Evolutionary conservation across 805 yeast species (phyloP), one percentile per base, ranked within the genome.

Genomic region (Sugiyamaella qingdaonensis): DNA sequence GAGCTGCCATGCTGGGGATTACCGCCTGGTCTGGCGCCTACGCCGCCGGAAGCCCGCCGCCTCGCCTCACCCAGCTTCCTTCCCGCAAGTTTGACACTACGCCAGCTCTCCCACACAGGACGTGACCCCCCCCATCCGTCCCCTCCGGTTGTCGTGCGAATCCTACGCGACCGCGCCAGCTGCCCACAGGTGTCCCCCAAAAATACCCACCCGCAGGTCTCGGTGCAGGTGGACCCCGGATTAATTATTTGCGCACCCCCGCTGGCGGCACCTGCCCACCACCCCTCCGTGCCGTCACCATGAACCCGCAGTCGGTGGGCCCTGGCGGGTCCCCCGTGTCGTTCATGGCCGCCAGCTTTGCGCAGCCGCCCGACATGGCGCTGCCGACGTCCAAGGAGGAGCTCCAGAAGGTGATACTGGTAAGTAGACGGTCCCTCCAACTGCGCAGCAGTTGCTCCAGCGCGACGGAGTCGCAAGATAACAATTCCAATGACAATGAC

Each of bases 331-430:
- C 49, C 7, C 49, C 49, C 10, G 31, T 46, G n/a, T 46, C 49
- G 37, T 46, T 46, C 34, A 46, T 46, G 33, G 9, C 5, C 29
- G 24, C 18, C 29, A 46, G 34, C 8, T 35, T 32, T 14, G 43
- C 27, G 49, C 48, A 44, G 36, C 49, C 27, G 9, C 24, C 29
- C 13, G 43, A 16, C 19, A 39, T 39, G 13, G 14, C 43, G 16
- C n/a, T 59, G 53, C 65, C 66, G 33, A 51, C 57, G n/a, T 31
- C 52, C 44, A 56, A 53, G 31, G 68, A 64, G 29, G 68, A 64
- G 51, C 53, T 64, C 29, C 56, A 58, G 24, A 52, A 46, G 31
- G 50, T 63, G 18, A 56, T 51, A 48, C 49, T 48, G 49, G 65
- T 63, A 55, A 33, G 65, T 60, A 35, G 43, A 13, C 42, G 14